Conservation (phyloP, 2,329 filamentous ascomycete species). For the Fusarium odoratissimum region DNA sequence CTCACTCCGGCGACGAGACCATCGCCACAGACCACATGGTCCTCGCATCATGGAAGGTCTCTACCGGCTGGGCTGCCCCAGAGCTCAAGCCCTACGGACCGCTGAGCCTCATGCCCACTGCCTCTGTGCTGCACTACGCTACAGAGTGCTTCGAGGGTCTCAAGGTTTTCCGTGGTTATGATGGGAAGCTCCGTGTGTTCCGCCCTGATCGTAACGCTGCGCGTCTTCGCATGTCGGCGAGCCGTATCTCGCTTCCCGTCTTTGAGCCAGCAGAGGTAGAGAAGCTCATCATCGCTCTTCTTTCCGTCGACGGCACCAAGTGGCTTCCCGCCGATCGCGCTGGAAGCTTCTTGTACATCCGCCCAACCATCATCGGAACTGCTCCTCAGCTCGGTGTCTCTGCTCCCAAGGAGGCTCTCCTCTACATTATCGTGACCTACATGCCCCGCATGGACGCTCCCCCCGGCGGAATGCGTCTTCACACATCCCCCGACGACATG, state of each 20-base stretch:
- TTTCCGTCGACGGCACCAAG: constrained; percentile 77
- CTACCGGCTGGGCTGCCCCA: constrained; percentile 77
- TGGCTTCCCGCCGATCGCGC: constrained; percentile 80
- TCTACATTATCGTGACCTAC: constrained; percentile 82
- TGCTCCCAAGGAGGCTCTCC: constrained; percentile 81
- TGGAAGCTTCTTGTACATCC: constrained; percentile 83
- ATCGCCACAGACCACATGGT: constrained; percentile 91
- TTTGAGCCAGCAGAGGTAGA: constrained; percentile 79
- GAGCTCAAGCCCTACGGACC: constrained; percentile 82
- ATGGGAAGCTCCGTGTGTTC: constrained; percentile 81
- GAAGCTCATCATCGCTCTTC: constrained; percentile 77
- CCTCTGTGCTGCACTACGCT: constrained; percentile 86
- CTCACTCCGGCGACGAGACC: constrained; percentile 61
- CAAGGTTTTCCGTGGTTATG: constrained; percentile 83
- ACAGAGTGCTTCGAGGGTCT: constrained; percentile 91
- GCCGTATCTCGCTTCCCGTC: constrained; percentile 77
- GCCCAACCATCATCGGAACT: constrained; percentile 87
- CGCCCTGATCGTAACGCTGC: constrained; percentile 78
- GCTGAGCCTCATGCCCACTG: constrained; percentile 81
- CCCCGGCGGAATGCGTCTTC: constrained; percentile 73
- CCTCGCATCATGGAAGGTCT: constrained; percentile 73
- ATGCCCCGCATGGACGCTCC: constrained; percentile 68
- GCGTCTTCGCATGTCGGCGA: constrained; percentile 70
- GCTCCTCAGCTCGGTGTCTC: constrained; percentile 84
- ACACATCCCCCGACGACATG: constrained; percentile 84